phyloP scores from a whole-genome alignment of 2,329 filamentous ascomycete species.

The Sarocladium brachiariae region DNA sequence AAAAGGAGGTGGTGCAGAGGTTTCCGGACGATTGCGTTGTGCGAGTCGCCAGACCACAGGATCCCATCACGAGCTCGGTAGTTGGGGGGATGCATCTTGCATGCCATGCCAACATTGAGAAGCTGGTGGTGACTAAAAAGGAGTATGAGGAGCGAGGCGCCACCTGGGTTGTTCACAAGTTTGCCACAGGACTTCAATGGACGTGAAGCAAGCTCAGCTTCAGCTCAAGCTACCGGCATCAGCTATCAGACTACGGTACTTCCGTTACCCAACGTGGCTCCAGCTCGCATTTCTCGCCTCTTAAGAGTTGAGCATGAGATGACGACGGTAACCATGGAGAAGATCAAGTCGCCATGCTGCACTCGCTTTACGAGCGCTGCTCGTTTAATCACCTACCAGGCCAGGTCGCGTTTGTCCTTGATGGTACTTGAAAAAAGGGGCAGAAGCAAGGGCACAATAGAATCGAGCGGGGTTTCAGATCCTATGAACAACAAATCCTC shows the following conservation, averaged over 20 bases:
- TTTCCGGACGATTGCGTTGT: conserved; percentile 74
- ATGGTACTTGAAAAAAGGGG: neutral
- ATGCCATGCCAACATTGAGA: conserved; percentile 58
- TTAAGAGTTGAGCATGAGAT: no score
- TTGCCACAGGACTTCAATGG: conserved; percentile 32
- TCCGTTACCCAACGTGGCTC: neutral
- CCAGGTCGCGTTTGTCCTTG: neutral
- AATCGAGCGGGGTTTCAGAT: neutral
- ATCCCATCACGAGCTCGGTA: conserved; percentile 81
- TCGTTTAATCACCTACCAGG: no score
- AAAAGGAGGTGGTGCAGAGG: conserved; percentile 64
- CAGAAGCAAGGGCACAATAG: neutral
- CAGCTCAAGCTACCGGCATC: no score
- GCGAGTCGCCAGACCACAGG: conserved; percentile 57
- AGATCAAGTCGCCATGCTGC: no score
- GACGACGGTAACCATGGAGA: no score
- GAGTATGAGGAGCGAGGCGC: conserved; percentile 87
- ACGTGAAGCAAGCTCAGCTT: neutral
- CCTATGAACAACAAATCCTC: neutral
- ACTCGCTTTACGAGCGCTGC: no score
- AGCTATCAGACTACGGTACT: neutral
- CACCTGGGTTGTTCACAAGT: conserved; percentile 66
- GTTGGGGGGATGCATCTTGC: conserved; percentile 75
- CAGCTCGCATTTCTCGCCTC: no score
- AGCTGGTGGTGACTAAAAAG: conserved; percentile 70